Evolutionary conservation across 78 protist genomes (phyloP).

Genomic region (Dictyostelium firmibasis): DNA sequence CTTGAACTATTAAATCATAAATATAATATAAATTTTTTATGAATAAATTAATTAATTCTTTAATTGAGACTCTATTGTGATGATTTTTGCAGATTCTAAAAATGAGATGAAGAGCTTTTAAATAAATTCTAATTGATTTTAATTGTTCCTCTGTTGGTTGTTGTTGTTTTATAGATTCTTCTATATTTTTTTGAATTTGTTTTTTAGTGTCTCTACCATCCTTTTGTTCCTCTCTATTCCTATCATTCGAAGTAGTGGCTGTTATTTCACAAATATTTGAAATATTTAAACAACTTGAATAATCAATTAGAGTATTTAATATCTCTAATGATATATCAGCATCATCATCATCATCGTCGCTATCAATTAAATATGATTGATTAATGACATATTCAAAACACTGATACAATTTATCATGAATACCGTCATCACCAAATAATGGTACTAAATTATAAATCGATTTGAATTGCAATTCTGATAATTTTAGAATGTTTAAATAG

Average conservation of each 20-base stretch:
- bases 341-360: not conserved
- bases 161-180: not conserved
- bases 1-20: not conserved
- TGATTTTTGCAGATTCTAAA: constrained; percentile 6
- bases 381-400: constrained; percentile 24
- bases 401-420: not conserved
- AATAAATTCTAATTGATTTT: constrained; percentile 12
- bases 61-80: not conserved
- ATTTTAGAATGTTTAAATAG: constrained; percentile 9
- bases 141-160: not conserved
- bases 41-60: not conserved
- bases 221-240: not conserved
- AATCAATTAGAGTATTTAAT: not conserved
- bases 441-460: not conserved
- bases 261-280: not conserved
- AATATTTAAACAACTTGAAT: not conserved
- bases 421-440: not conserved
- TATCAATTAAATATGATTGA: not conserved
- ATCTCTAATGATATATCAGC: not conserved
- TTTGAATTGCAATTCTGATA: constrained; percentile 14
- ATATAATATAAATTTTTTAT: not conserved
- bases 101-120: not conserved
- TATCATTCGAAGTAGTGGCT: not conserved
- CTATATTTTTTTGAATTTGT: not conserved
- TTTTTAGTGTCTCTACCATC: not conserved